Evolutionary conservation across 2,329 filamentous ascomycete species (phyloP).

Genomic region (Lachnellula arida): DNA sequence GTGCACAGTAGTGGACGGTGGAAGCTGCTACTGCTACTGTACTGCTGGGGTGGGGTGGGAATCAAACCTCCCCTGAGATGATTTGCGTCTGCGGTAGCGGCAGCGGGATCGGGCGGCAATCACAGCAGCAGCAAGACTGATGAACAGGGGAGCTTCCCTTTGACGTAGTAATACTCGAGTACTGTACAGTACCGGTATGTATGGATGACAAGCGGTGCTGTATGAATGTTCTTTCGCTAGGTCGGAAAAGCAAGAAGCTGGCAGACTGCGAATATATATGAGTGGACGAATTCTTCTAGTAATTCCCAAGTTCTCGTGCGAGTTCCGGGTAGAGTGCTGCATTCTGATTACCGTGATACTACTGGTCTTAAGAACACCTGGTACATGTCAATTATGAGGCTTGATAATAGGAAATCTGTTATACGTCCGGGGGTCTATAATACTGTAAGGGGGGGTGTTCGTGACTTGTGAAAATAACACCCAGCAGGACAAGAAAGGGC

Average conservation of each 20-base stretch:
- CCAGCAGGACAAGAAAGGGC: not conserved
- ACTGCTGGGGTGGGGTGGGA: not conserved
- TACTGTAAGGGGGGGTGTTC: conserved; percentile 2
- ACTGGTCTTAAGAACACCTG: conserved; percentile 12
- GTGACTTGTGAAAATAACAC: conserved; percentile 6
- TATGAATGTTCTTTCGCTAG: conserved; percentile 1
- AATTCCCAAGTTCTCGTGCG: not conserved
- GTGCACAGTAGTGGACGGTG: not conserved
- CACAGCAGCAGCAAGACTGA: not conserved
- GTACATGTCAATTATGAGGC: conserved; percentile 8
- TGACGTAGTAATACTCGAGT: not conserved
- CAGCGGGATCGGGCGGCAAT: not conserved
- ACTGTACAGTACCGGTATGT: conserved; percentile 4
- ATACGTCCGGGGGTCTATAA: not conserved
- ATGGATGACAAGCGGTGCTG: conserved; percentile 1
- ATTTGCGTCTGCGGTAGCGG: not conserved
- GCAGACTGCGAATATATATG: conserved; percentile 12
- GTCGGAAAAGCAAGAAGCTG: conserved; percentile 7
- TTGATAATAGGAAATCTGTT: conserved; percentile 8
- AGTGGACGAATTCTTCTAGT: not conserved
- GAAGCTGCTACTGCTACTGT: not conserved
- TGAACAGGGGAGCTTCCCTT: not conserved
- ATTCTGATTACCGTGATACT: conserved; percentile 11
- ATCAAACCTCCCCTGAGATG: not conserved
- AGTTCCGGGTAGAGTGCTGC: conserved; percentile 4